Evolutionary conservation across 2,329 filamentous ascomycete species (phyloP), one percentile per base, ranked within the genome.

Genomic region (Diplodia seriata): DNA sequence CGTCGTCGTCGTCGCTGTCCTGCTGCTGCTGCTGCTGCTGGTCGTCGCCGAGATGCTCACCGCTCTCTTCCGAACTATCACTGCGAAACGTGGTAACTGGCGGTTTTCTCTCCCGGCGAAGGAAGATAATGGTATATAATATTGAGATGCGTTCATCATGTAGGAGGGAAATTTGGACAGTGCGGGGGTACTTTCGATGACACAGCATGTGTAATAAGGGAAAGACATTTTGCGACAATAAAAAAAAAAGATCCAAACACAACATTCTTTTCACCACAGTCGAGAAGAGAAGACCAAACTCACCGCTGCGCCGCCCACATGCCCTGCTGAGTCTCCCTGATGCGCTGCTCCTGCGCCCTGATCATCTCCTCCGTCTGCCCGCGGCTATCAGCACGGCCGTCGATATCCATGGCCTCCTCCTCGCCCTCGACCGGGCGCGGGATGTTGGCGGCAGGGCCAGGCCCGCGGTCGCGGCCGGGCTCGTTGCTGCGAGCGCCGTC

Each of bases 291-390:
- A 23, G 7, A n/a, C 23, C 31, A 33, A 3, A 63, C 59, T 63
- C 59, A 63, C 59, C 59, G 43, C n/a, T 63, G 43, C 43, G 53
- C 65, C 20, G 54, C 47, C 87, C 87, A 89, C 71, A 89, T 73
- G 1, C 86, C 87, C 70, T 83, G 81, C 68, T 85, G 84, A 68
- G 85, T 86, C 74, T 88, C 85, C 72, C 86, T 82, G 51, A 89
- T 86, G 73, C 82, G 82, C 51, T 85, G 80, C 75, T 88, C 84
- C 77, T 89, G 87, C 71, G 85, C 84, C 51, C 80, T 77, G 67
- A 89, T 89, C 81, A 88, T 87, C 72, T 85, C 84, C 71, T 87
- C 85, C 5, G 86, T 89, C 78, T 89, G 87, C 1, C 87, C 87
- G 33, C 85, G 82, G 1, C 84, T 87, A 73, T 89, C 84, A 0